A percentile compares a stretch with the other conserved stretches of the same genome.
These are phyloP conservation scores for Macrolepiota albuminosa DNA, from an alignment of 768 basidiomycete genomes.

Conservation along the genomic window DNA sequence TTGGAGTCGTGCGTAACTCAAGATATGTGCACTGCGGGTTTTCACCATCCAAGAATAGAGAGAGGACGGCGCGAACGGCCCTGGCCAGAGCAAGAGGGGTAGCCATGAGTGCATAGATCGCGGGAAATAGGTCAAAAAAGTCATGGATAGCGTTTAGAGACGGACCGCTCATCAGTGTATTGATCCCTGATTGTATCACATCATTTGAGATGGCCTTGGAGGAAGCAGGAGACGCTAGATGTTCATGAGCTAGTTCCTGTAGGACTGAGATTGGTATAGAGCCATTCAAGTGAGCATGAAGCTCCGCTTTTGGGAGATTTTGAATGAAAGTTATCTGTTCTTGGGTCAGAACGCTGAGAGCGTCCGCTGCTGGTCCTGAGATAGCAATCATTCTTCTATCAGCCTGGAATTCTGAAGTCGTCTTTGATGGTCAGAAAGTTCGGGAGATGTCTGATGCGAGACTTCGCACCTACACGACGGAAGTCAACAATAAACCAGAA, in stretches of 20 bases:
- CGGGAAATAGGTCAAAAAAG: conserved; percentile 73
- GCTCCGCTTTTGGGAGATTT: conserved; percentile 71
- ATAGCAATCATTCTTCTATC: conserved; percentile 15
- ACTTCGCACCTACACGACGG: background rate
- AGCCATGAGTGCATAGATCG: conserved; percentile 74
- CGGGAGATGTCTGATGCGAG: background rate
- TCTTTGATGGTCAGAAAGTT: background rate
- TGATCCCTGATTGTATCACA: conserved; percentile 24
- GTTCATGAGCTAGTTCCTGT: conserved; percentile 53
- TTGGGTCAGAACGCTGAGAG: conserved; percentile 47
- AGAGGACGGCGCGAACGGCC: conserved; percentile 63
- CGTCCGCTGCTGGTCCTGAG: conserved; percentile 42
- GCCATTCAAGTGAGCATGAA: conserved; percentile 84
- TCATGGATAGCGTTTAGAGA: conserved; percentile 54
- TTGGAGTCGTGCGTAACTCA: conserved; percentile 81
- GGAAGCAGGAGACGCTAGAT: conserved; percentile 14
- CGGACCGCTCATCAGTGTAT: conserved; percentile 38
- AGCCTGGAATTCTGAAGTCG: background rate
- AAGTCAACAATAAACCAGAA: too few species aligned
- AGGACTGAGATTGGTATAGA: conserved; percentile 69
- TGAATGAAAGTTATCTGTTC: conserved; percentile 57
- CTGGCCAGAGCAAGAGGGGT: conserved; percentile 47
- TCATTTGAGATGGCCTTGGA: conserved; percentile 17
- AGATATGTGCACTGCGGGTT: conserved; percentile 62
- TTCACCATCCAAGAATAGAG: conserved; percentile 49